These are phyloP conservation scores for Starmera amethionina DNA, from an alignment of 805 yeast species.

Conservation along the genomic window DNA sequence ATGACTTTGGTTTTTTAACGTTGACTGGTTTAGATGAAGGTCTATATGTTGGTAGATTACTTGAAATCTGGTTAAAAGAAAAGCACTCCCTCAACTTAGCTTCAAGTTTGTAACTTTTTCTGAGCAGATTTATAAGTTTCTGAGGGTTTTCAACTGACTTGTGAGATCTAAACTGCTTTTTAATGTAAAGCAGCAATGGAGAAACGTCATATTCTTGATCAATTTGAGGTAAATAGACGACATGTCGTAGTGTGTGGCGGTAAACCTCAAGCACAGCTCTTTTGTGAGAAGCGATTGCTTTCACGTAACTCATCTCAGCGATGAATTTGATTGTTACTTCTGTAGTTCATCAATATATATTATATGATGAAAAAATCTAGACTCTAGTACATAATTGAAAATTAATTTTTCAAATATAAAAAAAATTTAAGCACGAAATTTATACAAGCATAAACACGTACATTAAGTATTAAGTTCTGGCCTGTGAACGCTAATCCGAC, in stretches of 20 bases:
- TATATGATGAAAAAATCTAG: no score
- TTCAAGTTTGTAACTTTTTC: slow-evolving; percentile 8
- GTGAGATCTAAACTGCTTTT: not conserved
- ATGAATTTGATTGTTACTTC: no score
- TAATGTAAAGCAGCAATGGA: not conserved
- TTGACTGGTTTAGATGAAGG: not conserved
- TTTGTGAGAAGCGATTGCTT: slow-evolving; percentile 16
- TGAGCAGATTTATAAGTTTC: slow-evolving; percentile 3
- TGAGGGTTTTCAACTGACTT: slow-evolving; percentile 5
- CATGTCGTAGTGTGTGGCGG: slow-evolving; percentile 20
- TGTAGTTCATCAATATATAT: no score
- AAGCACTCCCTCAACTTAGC: slow-evolving; percentile 4
- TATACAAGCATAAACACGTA: no score
- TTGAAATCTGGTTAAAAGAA: no score
- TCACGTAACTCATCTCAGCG: no score
- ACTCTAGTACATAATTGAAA: no score
- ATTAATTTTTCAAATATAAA: no score
- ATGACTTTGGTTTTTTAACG: not conserved
- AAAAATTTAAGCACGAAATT: no score
- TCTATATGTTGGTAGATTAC: no score
- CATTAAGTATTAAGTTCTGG: no score
- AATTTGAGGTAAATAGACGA: slow-evolving; percentile 5
- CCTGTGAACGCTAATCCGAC: no score
- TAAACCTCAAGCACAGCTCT: slow-evolving; percentile 20
- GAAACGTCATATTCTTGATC: not conserved